Evolutionary conservation across 768 basidiomycete species (phyloP), one percentile per base, ranked within the genome.

Genomic region (Crassisporium funariophilum): DNA sequence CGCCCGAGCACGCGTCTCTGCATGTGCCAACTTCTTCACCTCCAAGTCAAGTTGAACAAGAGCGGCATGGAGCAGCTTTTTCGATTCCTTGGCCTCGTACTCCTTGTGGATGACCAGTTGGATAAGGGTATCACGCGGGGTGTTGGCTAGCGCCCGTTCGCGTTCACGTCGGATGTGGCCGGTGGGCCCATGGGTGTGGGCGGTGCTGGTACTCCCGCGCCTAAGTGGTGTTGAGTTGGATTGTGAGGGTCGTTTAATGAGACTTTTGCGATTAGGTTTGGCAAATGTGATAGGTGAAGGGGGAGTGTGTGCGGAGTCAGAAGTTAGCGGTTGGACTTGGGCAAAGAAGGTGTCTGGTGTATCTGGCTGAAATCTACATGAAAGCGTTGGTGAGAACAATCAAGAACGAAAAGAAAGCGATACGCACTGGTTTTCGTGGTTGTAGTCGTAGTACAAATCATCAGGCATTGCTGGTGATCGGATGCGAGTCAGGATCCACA

Each of bases 61-160:
- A 4, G 67, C 66, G 4, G 51, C 55, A 4, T 48, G 50, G n/a
- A 68, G 49, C 0, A 68, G 53, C n/a, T 56, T 55, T 42, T 60
- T 62, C 23, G 61, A 57, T 31, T 67, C 65, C 29, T 56, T 54
- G 1, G 55, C 45, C 16, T 67, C 59, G 39, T 62, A 46, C 38
- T 70, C 67, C 38, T 63, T 54, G 9, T 41, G 33, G 21, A 68
- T 52, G 9, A 64, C 49, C 4, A 50, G 58, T 2, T 57, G 56
- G n/a, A 66, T 50, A 12, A 70, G 58, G 8, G 60, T 47, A 10
- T 66, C 60, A 9, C 54, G 38, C 1, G 64, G 50, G 4, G 52
- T 53, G 22, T 62, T 63, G 0, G 65, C 60, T 1, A 65, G 50
- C 12, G 54, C 57, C 4, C 58, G 54, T 43, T 62, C 59, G 11